Evolutionary conservation across 345 rosid genomes (phyloP), one percentile per base, ranked within the genome.

Genomic region (Dipteronia dyeriana): DNA sequence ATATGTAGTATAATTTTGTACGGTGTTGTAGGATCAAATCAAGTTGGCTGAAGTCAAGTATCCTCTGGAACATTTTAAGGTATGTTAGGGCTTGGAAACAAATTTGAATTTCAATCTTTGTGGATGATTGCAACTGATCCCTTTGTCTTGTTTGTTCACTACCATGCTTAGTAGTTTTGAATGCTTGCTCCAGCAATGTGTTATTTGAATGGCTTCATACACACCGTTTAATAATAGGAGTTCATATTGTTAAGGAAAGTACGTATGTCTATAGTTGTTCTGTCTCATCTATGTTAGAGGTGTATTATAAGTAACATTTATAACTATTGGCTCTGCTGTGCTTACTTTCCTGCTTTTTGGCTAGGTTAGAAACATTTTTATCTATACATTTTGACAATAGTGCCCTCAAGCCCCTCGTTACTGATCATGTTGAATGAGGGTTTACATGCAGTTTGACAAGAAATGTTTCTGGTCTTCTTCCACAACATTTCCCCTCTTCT

Each of bases 61-160:
- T 81, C 93, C 97, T 54, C 60, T 95, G 82, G 94, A 91, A 38
- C 90, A 91, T 75, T 95, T 93, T 85, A 91, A 93, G 96, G 99
- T 95, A 86, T 73, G 75, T 38, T 20, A 39, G 7, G 22, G n/a
- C 31, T 26, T 41, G 61, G 9, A 25, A 7, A 43, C 10, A 29
- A 26, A 71, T 66, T 23, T 66, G 51, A 41, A 19, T 68, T 73
- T 47, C 66, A 57, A 39, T 22, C 20, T 68, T n/a, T 7, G 22
- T 34, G 63, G 22, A 59, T 39, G 43, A 60, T 26, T 57, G 19
- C 5, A 23, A 1, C 38, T 63, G 38, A 49, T 63, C 6, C 43
- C 5, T 29, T 17, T 16, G 23, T 22, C 13, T 73, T 29, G 13
- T 53, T 53, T 16, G 57, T 53, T 53, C 57, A 16, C 16, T 8